Percentiles rank a stretch among this genome's conserved stretches.
These are phyloP conservation scores for Sinapis alba DNA, from an alignment of 441 rosid species.

Conservation along the genomic window DNA sequence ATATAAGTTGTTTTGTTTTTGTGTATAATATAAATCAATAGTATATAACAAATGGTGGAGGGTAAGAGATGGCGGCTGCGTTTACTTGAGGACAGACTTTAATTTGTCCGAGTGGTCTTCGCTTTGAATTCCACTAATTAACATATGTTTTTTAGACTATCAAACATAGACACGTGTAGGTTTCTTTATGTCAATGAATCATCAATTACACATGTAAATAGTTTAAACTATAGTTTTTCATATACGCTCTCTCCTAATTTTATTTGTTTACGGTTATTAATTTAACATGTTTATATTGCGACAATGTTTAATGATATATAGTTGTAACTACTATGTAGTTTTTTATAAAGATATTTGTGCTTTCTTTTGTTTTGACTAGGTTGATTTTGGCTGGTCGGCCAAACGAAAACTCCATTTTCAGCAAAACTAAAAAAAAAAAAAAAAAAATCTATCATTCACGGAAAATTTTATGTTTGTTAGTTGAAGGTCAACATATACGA, in stretches of 20 bases:
- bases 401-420: not conserved
- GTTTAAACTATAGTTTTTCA: too few relatives aligned
- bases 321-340: not conserved
- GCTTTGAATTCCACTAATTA: conserved; percentile 31
- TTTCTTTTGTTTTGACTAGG: not conserved
- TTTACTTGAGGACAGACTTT: conserved; percentile 24
- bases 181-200: not conserved
- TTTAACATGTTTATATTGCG: not conserved
- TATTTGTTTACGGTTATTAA: not conserved
- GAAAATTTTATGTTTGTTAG: not conserved
- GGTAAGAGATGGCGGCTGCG: conserved; percentile 37
- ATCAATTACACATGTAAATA: too few relatives aligned
- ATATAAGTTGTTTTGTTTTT: too few relatives aligned
- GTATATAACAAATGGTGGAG: conserved; percentile 5
- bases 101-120: conserved; percentile 19
- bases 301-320: not conserved
- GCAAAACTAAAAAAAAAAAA: not conserved
- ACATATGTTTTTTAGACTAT: not conserved
- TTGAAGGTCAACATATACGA: not conserved
- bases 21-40: too few relatives aligned
- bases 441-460: not conserved
- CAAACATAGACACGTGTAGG: conserved; percentile 4
- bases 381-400: not conserved
- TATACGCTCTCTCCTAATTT: too few relatives aligned
- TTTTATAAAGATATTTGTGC: not conserved